These are phyloP conservation scores for Lithospermum erythrorhizon DNA, from an alignment of 257 asterid genomes.

Conservation along the genomic window DNA sequence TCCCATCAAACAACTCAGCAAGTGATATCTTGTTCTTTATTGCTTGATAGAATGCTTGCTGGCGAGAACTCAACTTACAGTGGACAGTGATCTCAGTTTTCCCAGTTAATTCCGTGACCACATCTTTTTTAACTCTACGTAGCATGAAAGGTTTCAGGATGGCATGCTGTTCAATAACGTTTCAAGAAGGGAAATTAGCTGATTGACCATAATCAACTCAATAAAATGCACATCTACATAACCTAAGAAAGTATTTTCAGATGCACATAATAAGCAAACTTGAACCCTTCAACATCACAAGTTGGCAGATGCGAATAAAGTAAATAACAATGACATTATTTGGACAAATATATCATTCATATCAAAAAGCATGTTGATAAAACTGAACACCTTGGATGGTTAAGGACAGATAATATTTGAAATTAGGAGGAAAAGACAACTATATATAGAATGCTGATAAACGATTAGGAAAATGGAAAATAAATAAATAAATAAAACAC, in stretches of 20 bases:
- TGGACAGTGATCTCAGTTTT: conserved; percentile 92
- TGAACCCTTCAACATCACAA: background rate
- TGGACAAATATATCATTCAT: background rate
- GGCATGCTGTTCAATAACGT: conserved; percentile 60
- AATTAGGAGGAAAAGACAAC: background rate
- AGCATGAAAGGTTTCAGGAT: conserved; percentile 97
- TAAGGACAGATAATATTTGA: no score
- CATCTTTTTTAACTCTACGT: conserved; percentile 95
- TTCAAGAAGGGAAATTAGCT: conserved; percentile 9
- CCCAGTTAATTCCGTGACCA: conserved; percentile 85
- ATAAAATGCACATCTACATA: background rate
- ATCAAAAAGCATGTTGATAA: background rate
- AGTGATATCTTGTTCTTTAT: conserved; percentile 95
- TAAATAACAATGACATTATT: background rate
- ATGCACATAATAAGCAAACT: background rate
- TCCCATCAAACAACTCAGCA: conserved; percentile 84
- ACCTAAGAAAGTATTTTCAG: background rate
- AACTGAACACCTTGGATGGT: background rate
- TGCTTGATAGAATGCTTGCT: conserved; percentile 96
- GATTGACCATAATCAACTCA: conserved; percentile 10
- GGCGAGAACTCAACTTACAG: conserved; percentile 91
- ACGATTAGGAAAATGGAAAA: background rate
- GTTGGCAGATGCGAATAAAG: background rate
- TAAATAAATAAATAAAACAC: no score
- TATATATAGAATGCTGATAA: background rate